Evolutionary conservation across 192 early-diverging fungal species (phyloP).

Genomic region (Linnemannia hyalina): DNA sequence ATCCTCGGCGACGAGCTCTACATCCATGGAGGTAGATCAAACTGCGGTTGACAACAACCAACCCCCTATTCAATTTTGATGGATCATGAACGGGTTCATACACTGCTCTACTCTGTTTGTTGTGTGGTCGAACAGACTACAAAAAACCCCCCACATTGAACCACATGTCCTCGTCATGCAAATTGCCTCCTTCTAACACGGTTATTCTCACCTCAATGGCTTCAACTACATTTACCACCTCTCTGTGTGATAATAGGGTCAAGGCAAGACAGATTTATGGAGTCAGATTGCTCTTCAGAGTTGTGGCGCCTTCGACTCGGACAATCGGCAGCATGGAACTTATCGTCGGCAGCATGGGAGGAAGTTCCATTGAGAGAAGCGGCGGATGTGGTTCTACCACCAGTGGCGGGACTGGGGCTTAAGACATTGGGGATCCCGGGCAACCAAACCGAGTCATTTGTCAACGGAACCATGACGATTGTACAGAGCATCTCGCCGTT

Average conservation of each 20-base stretch:
- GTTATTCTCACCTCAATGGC: neutral
- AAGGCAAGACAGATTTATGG: conserved; percentile 28
- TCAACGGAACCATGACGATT: conserved; percentile 19
- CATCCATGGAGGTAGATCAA: conserved; percentile 45
- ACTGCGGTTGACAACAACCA: neutral
- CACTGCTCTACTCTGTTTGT: neutral
- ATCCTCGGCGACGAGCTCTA: conserved; percentile 54
- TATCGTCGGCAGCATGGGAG: conserved; percentile 35
- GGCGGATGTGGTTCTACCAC: conserved; percentile 9
- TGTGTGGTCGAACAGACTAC: neutral
- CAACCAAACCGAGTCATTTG: conserved; percentile 25
- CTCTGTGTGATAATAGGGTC: conserved; percentile 17
- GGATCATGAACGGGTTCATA: neutral
- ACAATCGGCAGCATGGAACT: conserved; percentile 25
- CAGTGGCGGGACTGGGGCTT: conserved; percentile 42
- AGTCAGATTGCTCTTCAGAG: conserved; percentile 31
- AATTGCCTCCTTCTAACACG: neutral
- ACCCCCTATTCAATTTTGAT: neutral
- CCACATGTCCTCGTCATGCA: neutral
- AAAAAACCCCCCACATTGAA: neutral
- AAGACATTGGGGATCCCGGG: conserved; percentile 29
- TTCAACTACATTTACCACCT: neutral
- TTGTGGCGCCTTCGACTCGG: conserved; percentile 48
- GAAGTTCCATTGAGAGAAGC: conserved; percentile 25
- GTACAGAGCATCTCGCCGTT: conserved; percentile 39